Percentiles rank a stretch among this genome's conserved stretches.
These are phyloP conservation scores for Xylaria sp. DNA, from an alignment of 2,329 filamentous ascomycete species.

Conservation along the genomic window DNA sequence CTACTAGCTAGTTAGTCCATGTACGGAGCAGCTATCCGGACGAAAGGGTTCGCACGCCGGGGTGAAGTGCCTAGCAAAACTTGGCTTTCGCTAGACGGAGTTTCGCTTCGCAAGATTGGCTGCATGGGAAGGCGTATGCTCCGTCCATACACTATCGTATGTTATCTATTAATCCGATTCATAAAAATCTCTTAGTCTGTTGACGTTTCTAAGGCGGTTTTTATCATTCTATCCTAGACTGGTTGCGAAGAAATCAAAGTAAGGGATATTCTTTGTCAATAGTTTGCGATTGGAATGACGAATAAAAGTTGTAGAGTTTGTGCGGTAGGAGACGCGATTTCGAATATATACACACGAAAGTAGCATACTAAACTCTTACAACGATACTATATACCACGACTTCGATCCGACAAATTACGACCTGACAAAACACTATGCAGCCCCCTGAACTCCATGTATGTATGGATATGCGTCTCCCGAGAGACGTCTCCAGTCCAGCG, in stretches of 20 bases:
- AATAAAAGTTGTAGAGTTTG: neutral
- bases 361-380: neutral
- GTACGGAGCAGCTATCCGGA: too few relatives aligned
- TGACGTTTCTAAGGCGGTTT: too few relatives aligned
- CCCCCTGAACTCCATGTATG: constrained; percentile 20
- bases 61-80: too few relatives aligned
- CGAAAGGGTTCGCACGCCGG: too few relatives aligned
- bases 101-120: too few relatives aligned
- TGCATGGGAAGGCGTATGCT: too few relatives aligned
- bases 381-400: constrained; percentile 10
- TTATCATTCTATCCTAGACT: neutral
- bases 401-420: neutral
- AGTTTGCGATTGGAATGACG: neutral
- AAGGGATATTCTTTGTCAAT: neutral
- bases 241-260: neutral
- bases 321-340: neutral
- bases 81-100: too few relatives aligned
- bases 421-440: neutral
- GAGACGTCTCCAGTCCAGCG: constrained; percentile 10
- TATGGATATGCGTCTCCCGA: constrained; percentile 27
- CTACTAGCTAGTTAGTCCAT: too few relatives aligned
- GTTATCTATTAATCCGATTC: neutral
- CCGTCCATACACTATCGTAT: neutral
- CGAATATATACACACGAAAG: constrained; percentile 6
- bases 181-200: neutral